phyloP scores from a whole-genome alignment of 441 rosid genomes.

The Adansonia rubrostipa region DNA sequence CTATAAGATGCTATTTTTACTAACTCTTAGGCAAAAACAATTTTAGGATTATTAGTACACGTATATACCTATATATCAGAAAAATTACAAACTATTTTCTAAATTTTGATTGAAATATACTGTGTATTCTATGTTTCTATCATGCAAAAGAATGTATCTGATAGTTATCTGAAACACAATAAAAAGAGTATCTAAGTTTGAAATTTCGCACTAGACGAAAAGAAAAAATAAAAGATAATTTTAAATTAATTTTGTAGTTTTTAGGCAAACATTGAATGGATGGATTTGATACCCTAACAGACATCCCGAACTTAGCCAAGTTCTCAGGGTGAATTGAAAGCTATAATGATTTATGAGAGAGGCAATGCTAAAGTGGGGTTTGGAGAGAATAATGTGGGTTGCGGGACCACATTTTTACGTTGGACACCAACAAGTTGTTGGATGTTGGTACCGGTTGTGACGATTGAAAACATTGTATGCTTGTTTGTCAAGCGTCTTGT shows the following conservation, averaged over 20 bases:
- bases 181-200: too few species aligned
- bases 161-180: neutral
- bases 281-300: neutral
- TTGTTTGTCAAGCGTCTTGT: neutral
- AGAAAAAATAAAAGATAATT: neutral
- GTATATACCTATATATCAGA: neutral
- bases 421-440: slow-evolving; percentile 15
- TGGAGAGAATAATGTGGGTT: neutral
- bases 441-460: neutral
- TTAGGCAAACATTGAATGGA: neutral
- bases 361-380: slow-evolving; percentile 18
- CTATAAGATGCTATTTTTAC: neutral
- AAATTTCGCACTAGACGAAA: neutral
- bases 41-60: neutral
- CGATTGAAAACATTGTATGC: neutral
- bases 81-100: neutral
- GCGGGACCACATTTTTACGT: slow-evolving; percentile 13
- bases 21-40: neutral
- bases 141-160: neutral
- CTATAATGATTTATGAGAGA: slow-evolving; percentile 10
- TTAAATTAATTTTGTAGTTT: neutral
- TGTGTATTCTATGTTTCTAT: neutral
- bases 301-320: neutral
- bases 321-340: slow-evolving; percentile 4
- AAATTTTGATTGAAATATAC: neutral